Evolutionary conservation across 805 yeast genomes (phyloP).

Genomic region (Nakazawaea siamensis): DNA sequence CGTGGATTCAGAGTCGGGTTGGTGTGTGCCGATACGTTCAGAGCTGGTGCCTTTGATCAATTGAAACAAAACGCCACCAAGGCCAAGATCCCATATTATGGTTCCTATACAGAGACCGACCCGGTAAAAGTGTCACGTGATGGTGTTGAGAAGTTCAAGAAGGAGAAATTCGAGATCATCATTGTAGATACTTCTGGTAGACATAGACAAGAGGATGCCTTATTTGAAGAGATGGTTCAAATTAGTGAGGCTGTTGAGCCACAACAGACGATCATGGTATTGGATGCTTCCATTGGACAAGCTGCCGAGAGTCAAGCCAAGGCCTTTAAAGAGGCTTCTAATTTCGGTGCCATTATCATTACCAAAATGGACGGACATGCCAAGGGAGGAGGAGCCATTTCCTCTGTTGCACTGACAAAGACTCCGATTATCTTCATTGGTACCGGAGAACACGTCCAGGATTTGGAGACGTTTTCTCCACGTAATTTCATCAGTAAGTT

Average conservation of each 20-base stretch:
- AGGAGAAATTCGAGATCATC: conserved; percentile 85
- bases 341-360: conserved; percentile 90
- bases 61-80: conserved; percentile 94
- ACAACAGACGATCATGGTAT: conserved; percentile 94
- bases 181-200: conserved; percentile 98
- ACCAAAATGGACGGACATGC: conserved; percentile 99
- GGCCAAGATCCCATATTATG: conserved; percentile 90
- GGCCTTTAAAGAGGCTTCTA: conserved; percentile 88
- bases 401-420: conserved; percentile 95
- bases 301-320: conserved; percentile 93
- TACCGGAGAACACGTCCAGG: conserved; percentile 96
- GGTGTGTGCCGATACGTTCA: conserved; percentile 98
- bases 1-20: conserved; percentile 92
- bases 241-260: conserved; percentile 84
- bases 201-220: conserved; percentile 88
- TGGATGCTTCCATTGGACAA: conserved; percentile 96
- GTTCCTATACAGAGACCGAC: conserved; percentile 91
- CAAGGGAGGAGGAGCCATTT: conserved; percentile 98
- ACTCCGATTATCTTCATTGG: conserved; percentile 96
- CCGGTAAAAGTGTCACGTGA: conserved; percentile 88
- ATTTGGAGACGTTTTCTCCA: conserved; percentile 87
- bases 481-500: conserved; percentile 83
- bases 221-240: conserved; percentile 92
- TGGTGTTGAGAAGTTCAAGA: conserved; percentile 87
- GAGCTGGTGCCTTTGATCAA: conserved; percentile 99